Evolutionary conservation across 1,139 yeast species (phyloP), one percentile per base, ranked within the genome.

Genomic region (Nakaseomyces kungkrabaensis): DNA sequence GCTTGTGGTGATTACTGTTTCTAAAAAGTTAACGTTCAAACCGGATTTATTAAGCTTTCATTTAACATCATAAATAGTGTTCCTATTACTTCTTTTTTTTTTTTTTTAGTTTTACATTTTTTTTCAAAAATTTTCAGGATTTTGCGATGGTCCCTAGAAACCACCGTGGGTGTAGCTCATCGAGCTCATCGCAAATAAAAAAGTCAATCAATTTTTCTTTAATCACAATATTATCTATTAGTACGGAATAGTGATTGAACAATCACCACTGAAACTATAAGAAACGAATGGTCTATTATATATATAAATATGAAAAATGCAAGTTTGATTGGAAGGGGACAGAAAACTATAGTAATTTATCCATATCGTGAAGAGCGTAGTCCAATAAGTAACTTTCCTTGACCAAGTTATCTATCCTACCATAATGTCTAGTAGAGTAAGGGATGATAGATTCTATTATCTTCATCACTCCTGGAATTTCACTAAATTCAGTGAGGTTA

Each of bases 351-450:
- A 64, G 55, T 48, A 65, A 49, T 50, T 74, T 78, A 60, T 78
- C 79, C 89, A 85, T 84, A 60, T 86, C 88, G 53, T 80, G 81
- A 52, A 92, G 76, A 4, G 92, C 85, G 62, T 86, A 92, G 63
- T 92, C 97, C 56, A 92, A 68, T 47, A 88, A 75, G 61, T 77
- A 90, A 62, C 95, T 88, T 62, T 87, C 85, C 66, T 92, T 96
- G 29, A 89, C 70, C 65, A 92, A 71, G 45, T 78, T 88, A 55
- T 87, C 95, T 36, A 87, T 72, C 56, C 97, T 76, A 37, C 73
- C 63, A 60, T 75, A 82, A 66, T 92, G 98, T 62, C 97, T 79
- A 62, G 87, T 90, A 56, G 85, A 85, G 66, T 92, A 92, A 5
- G 96, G 95, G 49, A 87, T 69, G 50, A 89, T 75, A 26, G 83